Evolutionary conservation across 352 stramenopile genomes (phyloP).

Genomic region (Globisporangium paroecandrum): DNA sequence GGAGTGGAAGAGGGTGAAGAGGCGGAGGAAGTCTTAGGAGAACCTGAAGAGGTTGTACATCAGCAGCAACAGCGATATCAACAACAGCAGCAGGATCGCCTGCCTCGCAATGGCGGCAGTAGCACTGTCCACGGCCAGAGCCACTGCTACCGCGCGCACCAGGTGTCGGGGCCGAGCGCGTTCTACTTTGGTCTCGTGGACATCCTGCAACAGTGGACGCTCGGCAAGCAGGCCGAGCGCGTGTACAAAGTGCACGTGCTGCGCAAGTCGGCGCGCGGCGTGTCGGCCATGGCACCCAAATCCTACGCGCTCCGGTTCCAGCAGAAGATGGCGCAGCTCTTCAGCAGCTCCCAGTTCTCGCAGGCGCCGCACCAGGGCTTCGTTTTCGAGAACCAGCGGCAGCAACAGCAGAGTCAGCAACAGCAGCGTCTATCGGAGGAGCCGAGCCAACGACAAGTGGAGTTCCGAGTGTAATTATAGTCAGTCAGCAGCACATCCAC

Average conservation of each 20-base stretch:
- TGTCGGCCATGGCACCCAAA: conserved; percentile 71
- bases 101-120: too few relatives aligned
- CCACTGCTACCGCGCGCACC: conserved; percentile 67
- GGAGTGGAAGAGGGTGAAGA: conserved; percentile 6
- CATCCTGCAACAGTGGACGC: conserved; percentile 86
- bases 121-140: conserved; percentile 1
- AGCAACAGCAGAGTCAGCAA: not conserved
- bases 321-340: conserved; percentile 82
- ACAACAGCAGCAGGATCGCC: not conserved
- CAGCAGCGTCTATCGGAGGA: not conserved
- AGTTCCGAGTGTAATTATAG: not conserved
- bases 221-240: conserved; percentile 73
- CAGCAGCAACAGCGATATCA: not conserved
- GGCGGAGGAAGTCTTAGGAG: conserved; percentile 3
- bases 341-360: conserved; percentile 34
- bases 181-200: conserved; percentile 91
- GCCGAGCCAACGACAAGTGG: not conserved
- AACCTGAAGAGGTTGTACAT: conserved; percentile 4
- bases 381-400: not conserved
- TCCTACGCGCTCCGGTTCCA: conserved; percentile 77
- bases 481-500: not conserved
- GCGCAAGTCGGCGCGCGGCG: conserved; percentile 58
- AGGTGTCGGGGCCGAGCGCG: conserved; percentile 78
- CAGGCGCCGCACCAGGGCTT: not conserved
- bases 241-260: conserved; percentile 84